Percentiles rank a stretch among this genome's conserved stretches.
Evolutionary conservation across 2,329 filamentous ascomycete species (phyloP).

Genomic region (Chalaropsis thielavioides): DNA sequence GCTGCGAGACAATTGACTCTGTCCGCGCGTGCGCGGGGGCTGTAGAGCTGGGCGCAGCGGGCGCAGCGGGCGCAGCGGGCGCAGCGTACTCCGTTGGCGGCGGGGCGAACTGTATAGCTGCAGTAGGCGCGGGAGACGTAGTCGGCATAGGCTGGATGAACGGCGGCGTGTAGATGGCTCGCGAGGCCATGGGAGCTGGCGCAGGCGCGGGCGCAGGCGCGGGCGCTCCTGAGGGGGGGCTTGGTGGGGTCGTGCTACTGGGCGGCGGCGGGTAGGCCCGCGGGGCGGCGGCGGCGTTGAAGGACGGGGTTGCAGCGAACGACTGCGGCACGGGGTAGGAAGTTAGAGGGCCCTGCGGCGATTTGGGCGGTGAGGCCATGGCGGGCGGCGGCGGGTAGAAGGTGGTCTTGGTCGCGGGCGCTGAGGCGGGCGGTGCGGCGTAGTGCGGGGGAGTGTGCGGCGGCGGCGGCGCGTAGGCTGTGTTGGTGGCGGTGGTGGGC

Average conservation of each 20-base stretch:
- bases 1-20: too few species aligned
- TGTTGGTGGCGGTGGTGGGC: neutral
- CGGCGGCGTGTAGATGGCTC: neutral
- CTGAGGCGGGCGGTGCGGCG: slow-evolving; percentile 26
- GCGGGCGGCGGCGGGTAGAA: slow-evolving; percentile 32
- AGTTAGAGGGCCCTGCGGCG: slow-evolving; percentile 23
- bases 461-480: slow-evolving; percentile 17
- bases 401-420: slow-evolving; percentile 32
- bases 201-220: neutral
- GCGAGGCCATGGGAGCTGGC: neutral
- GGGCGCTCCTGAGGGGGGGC: slow-evolving; percentile 1
- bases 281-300: slow-evolving; percentile 9
- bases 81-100: slow-evolving; percentile 12
- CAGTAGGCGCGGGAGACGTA: neutral
- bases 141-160: neutral
- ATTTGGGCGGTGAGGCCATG: slow-evolving; percentile 22
- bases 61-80: slow-evolving; percentile 20
- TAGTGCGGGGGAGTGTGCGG: slow-evolving; percentile 19
- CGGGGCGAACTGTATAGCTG: slow-evolving; percentile 15
- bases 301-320: slow-evolving; percentile 13
- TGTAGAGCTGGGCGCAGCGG: slow-evolving; percentile 1
- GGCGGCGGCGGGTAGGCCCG: slow-evolving; percentile 23
- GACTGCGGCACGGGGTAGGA: slow-evolving; percentile 24
- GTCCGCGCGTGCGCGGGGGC: too few species aligned
- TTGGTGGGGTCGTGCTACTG: slow-evolving; percentile 18